phyloP scores from a whole-genome alignment of 768 basidiomycete species.

The Collybia nuda region DNA sequence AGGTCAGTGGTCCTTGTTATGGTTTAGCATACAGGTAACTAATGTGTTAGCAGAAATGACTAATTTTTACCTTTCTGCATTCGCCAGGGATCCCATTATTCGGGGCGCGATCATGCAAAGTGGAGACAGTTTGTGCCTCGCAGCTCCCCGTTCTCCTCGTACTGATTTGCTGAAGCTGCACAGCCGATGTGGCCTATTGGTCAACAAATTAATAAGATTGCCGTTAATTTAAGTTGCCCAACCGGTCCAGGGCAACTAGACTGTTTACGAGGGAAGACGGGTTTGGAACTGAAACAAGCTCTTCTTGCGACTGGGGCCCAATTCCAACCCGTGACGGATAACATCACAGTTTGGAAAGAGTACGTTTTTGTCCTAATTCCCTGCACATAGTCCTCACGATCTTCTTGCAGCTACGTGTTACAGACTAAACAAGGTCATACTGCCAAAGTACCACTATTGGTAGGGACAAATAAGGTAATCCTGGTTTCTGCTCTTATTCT shows the following conservation, averaged over 20 bases:
- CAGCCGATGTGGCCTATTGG: slow-evolving; percentile 33
- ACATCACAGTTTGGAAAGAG: slow-evolving; percentile 33
- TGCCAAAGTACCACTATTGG: slow-evolving; percentile 25
- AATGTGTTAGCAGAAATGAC: slow-evolving; percentile 26
- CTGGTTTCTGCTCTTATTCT: not conserved
- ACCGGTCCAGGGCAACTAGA: slow-evolving; percentile 22
- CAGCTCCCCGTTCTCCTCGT: no score
- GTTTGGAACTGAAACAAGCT: slow-evolving; percentile 19
- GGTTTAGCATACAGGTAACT: not conserved
- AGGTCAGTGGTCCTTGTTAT: slow-evolving; percentile 13
- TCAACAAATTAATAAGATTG: slow-evolving; percentile 26
- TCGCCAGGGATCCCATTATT: slow-evolving; percentile 21
- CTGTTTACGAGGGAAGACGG: slow-evolving; percentile 26
- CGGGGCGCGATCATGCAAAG: slow-evolving; percentile 35
- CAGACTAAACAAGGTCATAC: slow-evolving; percentile 28
- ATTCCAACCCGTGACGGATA: slow-evolving; percentile 33
- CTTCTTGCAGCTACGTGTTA: slow-evolving; percentile 20
- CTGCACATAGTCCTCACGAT: not conserved
- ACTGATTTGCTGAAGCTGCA: slow-evolving; percentile 15
- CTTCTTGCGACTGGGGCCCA: slow-evolving; percentile 27
- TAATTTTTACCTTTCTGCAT: slow-evolving; percentile 32
- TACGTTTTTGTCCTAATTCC: slow-evolving; percentile 5
- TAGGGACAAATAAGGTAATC: slow-evolving; percentile 29
- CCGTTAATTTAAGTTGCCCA: slow-evolving; percentile 25
- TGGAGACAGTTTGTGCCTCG: slow-evolving; percentile 24